Percentiles rank a stretch among this genome's conserved stretches.
Conservation (phyloP, 371 early-diverging fungal genomes). For the Actinomucor elegans region DNA sequence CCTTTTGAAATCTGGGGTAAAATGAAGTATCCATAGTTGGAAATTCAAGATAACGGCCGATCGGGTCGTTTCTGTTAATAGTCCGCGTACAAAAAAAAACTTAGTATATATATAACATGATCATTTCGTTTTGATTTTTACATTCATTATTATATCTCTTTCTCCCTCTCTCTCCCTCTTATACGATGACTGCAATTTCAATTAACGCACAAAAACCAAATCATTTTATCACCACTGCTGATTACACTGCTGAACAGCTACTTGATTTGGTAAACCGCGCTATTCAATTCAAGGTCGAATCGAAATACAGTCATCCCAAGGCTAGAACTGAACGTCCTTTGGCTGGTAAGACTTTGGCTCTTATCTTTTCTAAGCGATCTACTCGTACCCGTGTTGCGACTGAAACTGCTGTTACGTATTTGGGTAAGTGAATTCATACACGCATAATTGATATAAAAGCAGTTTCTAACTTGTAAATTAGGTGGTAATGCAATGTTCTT, state of each 20-base stretch:
- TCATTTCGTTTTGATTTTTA: neutral
- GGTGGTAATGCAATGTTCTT: slow-evolving; percentile 95
- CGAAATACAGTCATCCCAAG: slow-evolving; percentile 35
- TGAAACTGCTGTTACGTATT: slow-evolving; percentile 86
- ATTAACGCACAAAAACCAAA: slow-evolving; percentile 30
- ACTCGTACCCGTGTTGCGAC: slow-evolving; percentile 96
- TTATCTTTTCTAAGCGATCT: slow-evolving; percentile 91
- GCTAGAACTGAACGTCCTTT: slow-evolving; percentile 58
- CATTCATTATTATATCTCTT: neutral
- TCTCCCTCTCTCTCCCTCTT: neutral
- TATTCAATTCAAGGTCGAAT: slow-evolving; percentile 46
- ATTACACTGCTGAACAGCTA: slow-evolving; percentile 46
- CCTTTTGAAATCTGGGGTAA: slow-evolving; percentile 17
- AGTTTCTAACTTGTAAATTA: slow-evolving; percentile 12
- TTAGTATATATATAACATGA: neutral
- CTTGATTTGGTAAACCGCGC: slow-evolving; percentile 44
- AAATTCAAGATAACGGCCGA: slow-evolving; percentile 8
- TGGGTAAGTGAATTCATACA: slow-evolving; percentile 49
- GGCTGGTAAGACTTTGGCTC: slow-evolving; percentile 74
- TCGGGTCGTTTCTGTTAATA: slow-evolving; percentile 2
- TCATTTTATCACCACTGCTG: slow-evolving; percentile 51
- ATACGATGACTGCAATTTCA: slow-evolving; percentile 14
- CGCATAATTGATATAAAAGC: neutral
- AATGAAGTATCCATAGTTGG: neutral
- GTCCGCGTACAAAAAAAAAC: slow-evolving; percentile 4